A percentile compares a stretch with the other conserved stretches of the same genome.
Evolutionary conservation across 805 yeast species (phyloP).

Genomic region (Vanderwaltozyma polyspora): DNA sequence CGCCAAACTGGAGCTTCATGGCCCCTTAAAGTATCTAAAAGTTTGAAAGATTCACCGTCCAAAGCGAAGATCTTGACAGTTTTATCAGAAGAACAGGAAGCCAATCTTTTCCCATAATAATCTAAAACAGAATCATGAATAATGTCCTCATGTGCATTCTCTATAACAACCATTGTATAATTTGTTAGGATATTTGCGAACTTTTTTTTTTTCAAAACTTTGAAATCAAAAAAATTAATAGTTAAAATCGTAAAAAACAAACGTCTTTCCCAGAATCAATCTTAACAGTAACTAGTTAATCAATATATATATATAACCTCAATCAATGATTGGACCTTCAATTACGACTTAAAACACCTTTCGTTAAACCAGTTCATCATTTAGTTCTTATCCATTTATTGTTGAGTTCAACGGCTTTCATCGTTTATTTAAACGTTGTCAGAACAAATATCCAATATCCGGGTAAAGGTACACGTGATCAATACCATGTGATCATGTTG

Average conservation of each 20-base stretch:
- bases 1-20: constrained; percentile 98
- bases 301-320: not conserved
- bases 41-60: constrained; percentile 65
- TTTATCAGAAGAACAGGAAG: constrained; percentile 87
- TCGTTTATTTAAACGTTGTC: too few relatives aligned
- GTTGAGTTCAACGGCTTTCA: too few relatives aligned
- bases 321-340: not conserved
- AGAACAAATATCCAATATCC: too few relatives aligned
- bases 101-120: constrained; percentile 85
- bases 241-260: too few relatives aligned
- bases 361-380: not conserved
- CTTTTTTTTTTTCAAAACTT: too few relatives aligned
- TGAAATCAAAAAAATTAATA: too few relatives aligned
- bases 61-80: constrained; percentile 82
- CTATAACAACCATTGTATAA: constrained; percentile 28
- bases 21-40: constrained; percentile 70
- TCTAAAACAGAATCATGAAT: constrained; percentile 92
- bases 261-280: too few relatives aligned
- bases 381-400: not conserved
- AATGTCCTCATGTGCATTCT: constrained; percentile 55
- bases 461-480: too few relatives aligned
- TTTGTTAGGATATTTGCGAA: not conserved
- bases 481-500: too few relatives aligned
- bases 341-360: not conserved
- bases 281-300: not conserved